Percentiles rank a stretch among this genome's conserved stretches.
Evolutionary conservation across 805 yeast species (phyloP).

Genomic region (Lipomyces yamadae): DNA sequence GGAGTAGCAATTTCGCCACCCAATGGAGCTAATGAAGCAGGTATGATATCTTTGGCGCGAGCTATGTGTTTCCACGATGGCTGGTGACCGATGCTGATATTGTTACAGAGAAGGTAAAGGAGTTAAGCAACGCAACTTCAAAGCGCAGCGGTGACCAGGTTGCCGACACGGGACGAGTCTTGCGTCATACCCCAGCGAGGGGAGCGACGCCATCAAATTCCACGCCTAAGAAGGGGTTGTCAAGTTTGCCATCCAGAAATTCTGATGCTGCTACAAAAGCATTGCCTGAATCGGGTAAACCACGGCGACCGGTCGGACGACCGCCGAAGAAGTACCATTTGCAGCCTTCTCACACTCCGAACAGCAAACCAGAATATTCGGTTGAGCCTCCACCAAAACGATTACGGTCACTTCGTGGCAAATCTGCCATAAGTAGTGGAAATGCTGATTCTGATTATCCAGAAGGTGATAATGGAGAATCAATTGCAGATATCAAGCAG

Average conservation of each 20-base stretch:
- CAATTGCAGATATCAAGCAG: slow-evolving; percentile 1
- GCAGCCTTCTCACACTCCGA: not conserved
- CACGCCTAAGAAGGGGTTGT: not conserved
- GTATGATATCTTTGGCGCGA: not conserved
- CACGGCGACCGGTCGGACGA: slow-evolving; percentile 2
- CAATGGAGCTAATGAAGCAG: not conserved
- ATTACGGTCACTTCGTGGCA: not conserved
- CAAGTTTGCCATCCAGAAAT: not conserved
- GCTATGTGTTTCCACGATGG: not conserved
- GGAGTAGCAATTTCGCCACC: not conserved
- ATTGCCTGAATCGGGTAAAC: not conserved
- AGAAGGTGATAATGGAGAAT: slow-evolving; percentile 7
- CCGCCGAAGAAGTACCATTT: not conserved
- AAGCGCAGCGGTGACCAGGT: not conserved
- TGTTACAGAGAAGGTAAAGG: not conserved
- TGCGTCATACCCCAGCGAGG: not conserved
- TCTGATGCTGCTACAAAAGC: not conserved
- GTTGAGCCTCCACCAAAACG: slow-evolving; percentile 2
- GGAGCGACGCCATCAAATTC: not conserved
- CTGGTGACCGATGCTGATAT: not conserved
- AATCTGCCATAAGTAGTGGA: not conserved
- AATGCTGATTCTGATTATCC: not conserved
- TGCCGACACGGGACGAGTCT: not conserved
- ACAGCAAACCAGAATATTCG: not conserved
- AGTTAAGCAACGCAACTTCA: not conserved